A percentile compares a stretch with the other conserved stretches of the same genome.
phyloP scores from a whole-genome alignment of 306 rosid genomes.

The Citrullus mucosospermus region DNA sequence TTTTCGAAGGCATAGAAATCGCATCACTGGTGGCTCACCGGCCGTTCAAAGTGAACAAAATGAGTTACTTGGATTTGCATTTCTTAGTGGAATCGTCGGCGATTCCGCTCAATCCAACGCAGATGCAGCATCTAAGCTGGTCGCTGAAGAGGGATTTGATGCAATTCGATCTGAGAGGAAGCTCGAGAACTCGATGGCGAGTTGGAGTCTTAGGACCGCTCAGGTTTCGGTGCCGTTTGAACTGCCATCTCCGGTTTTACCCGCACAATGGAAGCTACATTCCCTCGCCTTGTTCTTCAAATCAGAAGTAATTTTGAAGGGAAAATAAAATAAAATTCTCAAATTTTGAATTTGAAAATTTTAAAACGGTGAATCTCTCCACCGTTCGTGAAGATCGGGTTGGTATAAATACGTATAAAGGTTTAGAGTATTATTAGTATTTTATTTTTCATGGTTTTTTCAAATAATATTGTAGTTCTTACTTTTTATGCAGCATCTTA shows the following conservation, averaged over 20 bases:
- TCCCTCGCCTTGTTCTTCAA: conserved; percentile 42
- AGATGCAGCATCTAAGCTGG: conserved; percentile 29
- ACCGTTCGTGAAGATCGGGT: background rate
- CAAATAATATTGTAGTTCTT: background rate
- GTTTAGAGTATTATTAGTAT: background rate
- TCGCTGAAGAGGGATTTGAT: conserved; percentile 41
- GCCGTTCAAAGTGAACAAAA: conserved; percentile 46
- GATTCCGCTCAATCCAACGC: conserved; percentile 41
- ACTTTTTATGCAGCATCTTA: too few relatives aligned
- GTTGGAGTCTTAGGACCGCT: conserved; percentile 49
- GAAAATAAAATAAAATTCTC: background rate
- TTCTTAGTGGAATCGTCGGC: conserved; percentile 32
- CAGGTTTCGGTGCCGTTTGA: conserved; percentile 39
- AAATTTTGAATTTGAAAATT: background rate
- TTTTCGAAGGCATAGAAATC: conserved; percentile 33
- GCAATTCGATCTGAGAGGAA: conserved; percentile 46
- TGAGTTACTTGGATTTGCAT: conserved; percentile 20
- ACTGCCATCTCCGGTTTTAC: conserved; percentile 55
- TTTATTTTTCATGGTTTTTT: background rate
- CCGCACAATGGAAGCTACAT: conserved; percentile 45
- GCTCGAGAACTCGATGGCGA: conserved; percentile 45
- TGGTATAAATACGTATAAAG: background rate
- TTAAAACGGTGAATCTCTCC: background rate
- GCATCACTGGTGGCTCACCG: conserved; percentile 35
- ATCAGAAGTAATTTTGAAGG: conserved; percentile 22